Evolutionary conservation across 805 yeast species (phyloP), one percentile per base, ranked within the genome.

Genomic region (Nakazawaea populi): DNA sequence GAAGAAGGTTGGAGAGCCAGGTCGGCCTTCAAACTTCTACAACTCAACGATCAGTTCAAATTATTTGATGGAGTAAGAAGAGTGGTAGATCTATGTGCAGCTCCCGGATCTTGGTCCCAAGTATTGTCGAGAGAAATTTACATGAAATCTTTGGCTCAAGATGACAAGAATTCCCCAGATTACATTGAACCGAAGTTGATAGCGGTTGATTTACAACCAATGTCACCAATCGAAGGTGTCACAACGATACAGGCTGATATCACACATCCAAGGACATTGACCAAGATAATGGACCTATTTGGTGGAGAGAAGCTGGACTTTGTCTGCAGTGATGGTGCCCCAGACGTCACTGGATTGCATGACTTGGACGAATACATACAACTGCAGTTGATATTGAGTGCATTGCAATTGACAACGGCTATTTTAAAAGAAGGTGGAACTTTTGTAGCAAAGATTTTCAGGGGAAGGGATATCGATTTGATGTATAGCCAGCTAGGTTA

Each of bases 41-140:
- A 94, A 64, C 71, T 94, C 45, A 86, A 94, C 61, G 96, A 92
- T 51, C 91, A 94, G 65, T 94, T 92, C 65, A 85, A 87, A 55
- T 77, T 90, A 37, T 80, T 94, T 51, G 76, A 82, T 47, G 85
- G 81, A 40, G 82, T 90, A 36, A 75, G 74, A 42, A 73, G 96
- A 58, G 98, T 94, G 4, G 99, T 94, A 5, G 99, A 94, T 68
- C 74, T 94, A 32, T 94, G 99, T 75, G 99, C 99, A 37, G 99
- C 98, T 4, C 97, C 97, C 0, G 97, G 97, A 1, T 90, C 97
- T 4, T 94, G 99, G 99, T 87, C 96, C 1, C 99, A 94, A 65
- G 99, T 94, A 0, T 76, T 94, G 11, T 84, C 94, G 34, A 69
- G 88, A 57, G 83, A 84, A 60, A 68, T 88, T 39, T 80, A 75